Base-by-base conservation (phyloP, 108 stramenopile genomes). In the Cyclotella choctawhatcheeana region DNA sequence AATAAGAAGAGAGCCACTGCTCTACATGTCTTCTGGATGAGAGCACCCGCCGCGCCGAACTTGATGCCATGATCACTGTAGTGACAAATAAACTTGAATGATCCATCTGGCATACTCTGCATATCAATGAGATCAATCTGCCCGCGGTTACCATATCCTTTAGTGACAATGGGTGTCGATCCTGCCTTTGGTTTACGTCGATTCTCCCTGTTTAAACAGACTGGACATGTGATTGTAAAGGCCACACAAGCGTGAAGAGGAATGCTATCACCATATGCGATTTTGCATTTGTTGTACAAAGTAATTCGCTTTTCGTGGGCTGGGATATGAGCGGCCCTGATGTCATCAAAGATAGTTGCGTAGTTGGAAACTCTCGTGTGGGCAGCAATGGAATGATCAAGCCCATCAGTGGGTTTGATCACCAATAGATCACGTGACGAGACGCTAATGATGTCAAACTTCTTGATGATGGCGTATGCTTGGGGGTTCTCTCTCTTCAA, bases 71-170 rank as follows among this genome's bases (percentile, higher is more conserved):
- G 75, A 26, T 76, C 75, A 8, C 26, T 35, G 50, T 76, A 76
- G 3, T 31, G 47, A 4, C 69, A 18, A 1, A 76, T n/a, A 37
- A 31, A 69, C 43, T 69, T 59, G 58, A 69, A 76, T 20, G 5
- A 17, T n/a, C 68, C 67, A 62, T 76, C 75, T 22, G 75, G 75
- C 75, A 76, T 76, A 12, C 59, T 69, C 47, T 76, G 75, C 21
- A 61, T 62, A 53, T 76, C 75, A 53, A 69, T 69, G 14, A 69
- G 40, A 60, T 76, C 75, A 21, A 76, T 56, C 53, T 76, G 67
- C 18, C 56, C 75, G 0, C 75, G 45, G 2, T 30, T 20, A 32
- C 59, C 59, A 2, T 69, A 51, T 10, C 75, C 75, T 44, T 50
- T 5, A 21, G 75, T 69, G 43, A 76, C 20, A 52, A 76, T 69